Conservation (phyloP, 2,329 filamentous ascomycete species). For the Grosmannia serpens region DNA sequence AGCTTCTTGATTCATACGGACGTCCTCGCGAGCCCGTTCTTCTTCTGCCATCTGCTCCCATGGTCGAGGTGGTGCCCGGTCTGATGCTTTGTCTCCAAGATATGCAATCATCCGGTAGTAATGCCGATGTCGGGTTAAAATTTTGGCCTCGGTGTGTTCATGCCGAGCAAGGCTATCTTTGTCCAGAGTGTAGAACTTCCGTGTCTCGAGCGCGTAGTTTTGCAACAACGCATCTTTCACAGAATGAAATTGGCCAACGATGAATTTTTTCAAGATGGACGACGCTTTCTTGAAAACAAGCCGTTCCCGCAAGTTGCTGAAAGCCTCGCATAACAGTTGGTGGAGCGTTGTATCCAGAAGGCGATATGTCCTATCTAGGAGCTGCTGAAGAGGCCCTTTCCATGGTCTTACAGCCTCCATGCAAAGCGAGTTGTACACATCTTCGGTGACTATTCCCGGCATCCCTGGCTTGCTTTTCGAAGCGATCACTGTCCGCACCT, state of each 20-base stretch:
- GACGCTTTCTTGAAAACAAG: slow-evolving; percentile 37
- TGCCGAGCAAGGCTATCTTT: slow-evolving; percentile 34
- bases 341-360: slow-evolving; percentile 36
- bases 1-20: slow-evolving; percentile 28
- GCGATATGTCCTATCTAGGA: slow-evolving; percentile 34
- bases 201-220: slow-evolving; percentile 40
- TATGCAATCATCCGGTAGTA: slow-evolving; percentile 35
- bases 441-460: slow-evolving; percentile 45
- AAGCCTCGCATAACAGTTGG: slow-evolving; percentile 32
- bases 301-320: slow-evolving; percentile 33
- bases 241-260: slow-evolving; percentile 25
- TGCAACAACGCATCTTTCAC: slow-evolving; percentile 27
- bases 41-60: slow-evolving; percentile 38
- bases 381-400: slow-evolving; percentile 38
- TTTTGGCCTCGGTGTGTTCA: slow-evolving; percentile 29
- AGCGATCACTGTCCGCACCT: slow-evolving; percentile 43
- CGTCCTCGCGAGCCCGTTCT: slow-evolving; percentile 31
- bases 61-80: slow-evolving; percentile 20
- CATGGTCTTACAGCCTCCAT: slow-evolving; percentile 46
- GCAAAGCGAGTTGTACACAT: slow-evolving; percentile 48
- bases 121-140: slow-evolving; percentile 36
- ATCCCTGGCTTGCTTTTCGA: slow-evolving; percentile 44
- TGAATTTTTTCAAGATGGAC: slow-evolving; percentile 30
- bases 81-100: slow-evolving; percentile 16
- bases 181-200: slow-evolving; percentile 47